Base-by-base conservation (phyloP, 495 filamentous ascomycete species). In the Penicillium salamii region DNA sequence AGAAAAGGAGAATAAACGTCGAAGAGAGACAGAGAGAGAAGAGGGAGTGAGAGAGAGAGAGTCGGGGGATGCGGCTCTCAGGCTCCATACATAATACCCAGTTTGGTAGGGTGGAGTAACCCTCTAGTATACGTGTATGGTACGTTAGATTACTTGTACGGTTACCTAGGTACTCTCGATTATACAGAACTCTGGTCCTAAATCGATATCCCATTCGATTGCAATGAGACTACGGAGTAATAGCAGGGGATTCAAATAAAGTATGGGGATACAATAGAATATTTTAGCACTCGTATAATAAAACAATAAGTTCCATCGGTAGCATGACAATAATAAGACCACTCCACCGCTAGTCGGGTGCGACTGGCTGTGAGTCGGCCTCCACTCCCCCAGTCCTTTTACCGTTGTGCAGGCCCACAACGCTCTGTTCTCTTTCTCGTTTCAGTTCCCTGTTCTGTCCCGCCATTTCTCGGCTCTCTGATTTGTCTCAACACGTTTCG, bases 361-460 rank as follows among this genome's bases (percentile, higher is more conserved):
- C 35, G 37, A 52, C 37, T 17, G n/a, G 19, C 37, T 29, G 34
- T 33, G 19, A 13, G 24, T 31, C 28, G 32, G 21, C 23, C 31
- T 36, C 50, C 26, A 28, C 55, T 45, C 46, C 43, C 45, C 46
- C 32, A 18, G 35, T 34, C 52, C 31, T 52, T 47, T 42, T 51
- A 42, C 57, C 57, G 46, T 36, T 50, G 40, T 42, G 59, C 55
- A 57, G 43, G 43, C 32, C 43, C 43, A 46, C 43, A 33, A 23
- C 23, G 28, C 24, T 45, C 42, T 34, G 19, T 50, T 54, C 23
- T 24, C 49, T 32, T 37, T 37, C 44, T 40, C 47, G 11, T 4
- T 15, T 15, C 15, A 39, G 36, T 52, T 49, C 14, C 15, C 41
- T 12, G 8, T 19, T 26, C 19, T 24, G n/a, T 34, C 28, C 44